Base-by-base conservation (phyloP, 2,329 filamentous ascomycete genomes). In the Chaetomiaceae sp. region DNA sequence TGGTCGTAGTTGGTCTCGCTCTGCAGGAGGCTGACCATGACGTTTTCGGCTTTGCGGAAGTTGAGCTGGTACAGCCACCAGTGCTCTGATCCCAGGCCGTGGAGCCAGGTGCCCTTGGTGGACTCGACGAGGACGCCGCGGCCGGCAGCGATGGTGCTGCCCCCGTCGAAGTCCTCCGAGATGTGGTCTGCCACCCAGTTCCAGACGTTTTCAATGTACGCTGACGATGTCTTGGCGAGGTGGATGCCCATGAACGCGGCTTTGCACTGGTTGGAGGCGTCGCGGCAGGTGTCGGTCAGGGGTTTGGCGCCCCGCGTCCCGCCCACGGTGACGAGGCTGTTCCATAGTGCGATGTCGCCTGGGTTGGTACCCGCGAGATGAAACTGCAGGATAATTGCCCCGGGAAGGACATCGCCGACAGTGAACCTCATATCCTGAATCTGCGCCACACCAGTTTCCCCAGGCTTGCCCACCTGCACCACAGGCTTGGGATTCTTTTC, bases 391-490 rank as follows among this genome's bases (percentile, higher is more conserved):
- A 88, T 68, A 7, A 85, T 77, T 6, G 83, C 81, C 29, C 84
- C 82, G 7, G 79, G 72, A 7, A 82, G 74, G 8, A 80, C 75
- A 6, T 84, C 83, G 55, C 76, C 73, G 2, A 83, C 84, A 56
- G 79, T 78, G 40, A 89, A 75, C 37, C 87, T 76, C 69, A 85
- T 79, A 60, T 89, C 85, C 3, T 78, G 79, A 71, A 82, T 81
- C 64, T 88, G 83, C 6, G 86, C 75, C 1, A 66, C 70, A 12
- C 85, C 85, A 7, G 71, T 69, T 20, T 87, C 80, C 4, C 83
- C 82, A 2, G 72, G 63, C 14, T 73, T 73, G 27, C 83, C 84
- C 15, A 87, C 75, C 47, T 77, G 71, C 2, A 87, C 73, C 1
- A 87, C 79, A 1, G 80, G 76, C 34, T 76, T 68, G 0, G 84